Evolutionary conservation across 371 early-diverging fungal genomes (phyloP), one percentile per base, ranked within the genome.

Genomic region (Syncephalastrum sp.): DNA sequence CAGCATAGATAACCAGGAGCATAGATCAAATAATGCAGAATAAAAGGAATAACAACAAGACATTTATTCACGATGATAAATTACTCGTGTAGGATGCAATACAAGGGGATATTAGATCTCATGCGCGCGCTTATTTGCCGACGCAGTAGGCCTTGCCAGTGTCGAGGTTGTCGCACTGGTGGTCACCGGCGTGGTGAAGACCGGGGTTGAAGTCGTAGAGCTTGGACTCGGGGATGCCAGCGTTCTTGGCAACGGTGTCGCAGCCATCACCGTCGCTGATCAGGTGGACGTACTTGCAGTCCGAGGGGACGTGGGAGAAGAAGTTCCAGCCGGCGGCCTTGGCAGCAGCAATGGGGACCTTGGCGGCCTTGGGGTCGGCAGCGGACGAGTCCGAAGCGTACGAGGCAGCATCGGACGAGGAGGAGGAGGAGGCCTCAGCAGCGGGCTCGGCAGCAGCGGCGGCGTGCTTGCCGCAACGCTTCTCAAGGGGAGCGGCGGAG

Each of bases 91-190:
- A 33, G 38, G 38, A 33, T 33, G 38, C 38, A 33, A 33, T 33
- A 33, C 38, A 33, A 33, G 38, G 38, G 38, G 38, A 33, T 33
- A 33, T 33, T 33, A 33, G 38, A 33, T 33, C 38, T 33, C 38
- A 33, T 33, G 38, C 38, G 38, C 0, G 38, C 38, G 38, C 38
- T 33, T 33, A 33, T 33, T 33, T 33, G 29, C 58, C 51, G 46
- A 66, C 61, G 41, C 66, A 66, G 61, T 66, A 66, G 43, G 66
- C 53, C 66, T 66, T 66, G 61, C 66, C 66, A 48, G 48, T 55
- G 53, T 66, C 66, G 29, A 66, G 56, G 59, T 66, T 66, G 56
- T 66, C 66, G 42, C 66, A 66, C 24, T 47, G 24, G 56, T 66
- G 56, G 47, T 48, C 54, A n/a, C 56, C 66, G 16, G 47, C 45